Evolutionary conservation across 1,139 yeast species (phyloP).

Genomic region (Suhomyces maxii): DNA sequence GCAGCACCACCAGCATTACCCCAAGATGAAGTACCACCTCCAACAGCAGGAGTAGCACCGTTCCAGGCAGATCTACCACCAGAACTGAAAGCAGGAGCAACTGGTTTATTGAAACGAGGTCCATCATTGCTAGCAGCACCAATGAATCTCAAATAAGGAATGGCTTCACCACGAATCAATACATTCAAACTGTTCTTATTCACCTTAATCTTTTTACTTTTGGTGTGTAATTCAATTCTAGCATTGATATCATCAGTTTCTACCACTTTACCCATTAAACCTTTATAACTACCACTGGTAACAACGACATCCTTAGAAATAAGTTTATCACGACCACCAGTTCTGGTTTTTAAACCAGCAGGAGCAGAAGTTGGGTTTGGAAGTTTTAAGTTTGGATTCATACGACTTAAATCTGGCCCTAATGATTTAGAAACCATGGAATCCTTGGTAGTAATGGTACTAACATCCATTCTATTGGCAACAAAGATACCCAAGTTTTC

Average conservation of each 20-base stretch:
- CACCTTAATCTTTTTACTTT: constrained; percentile 83
- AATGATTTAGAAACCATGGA: constrained; percentile 54
- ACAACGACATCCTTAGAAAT: constrained; percentile 83
- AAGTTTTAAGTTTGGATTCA: constrained; percentile 78
- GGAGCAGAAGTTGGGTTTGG: constrained; percentile 32
- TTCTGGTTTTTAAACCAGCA: constrained; percentile 57
- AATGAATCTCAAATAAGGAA: constrained; percentile 80
- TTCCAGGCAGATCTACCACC: constrained; percentile 44
- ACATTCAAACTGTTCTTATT: constrained; percentile 76
- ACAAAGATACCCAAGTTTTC: constrained; percentile 95
- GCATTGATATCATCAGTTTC: constrained; percentile 93
- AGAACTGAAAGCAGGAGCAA: constrained; percentile 45
- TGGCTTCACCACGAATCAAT: constrained; percentile 60
- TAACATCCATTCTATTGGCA: constrained; percentile 70
- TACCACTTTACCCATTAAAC: constrained; percentile 88
- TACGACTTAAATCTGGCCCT: constrained; percentile 70
- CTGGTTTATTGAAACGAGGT: constrained; percentile 29
- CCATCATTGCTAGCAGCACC: constrained; percentile 39
- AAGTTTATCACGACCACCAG: constrained; percentile 77
- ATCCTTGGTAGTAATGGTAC: constrained; percentile 82
- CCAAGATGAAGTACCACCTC: constrained; percentile 27
- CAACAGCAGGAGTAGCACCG: constrained; percentile 49
- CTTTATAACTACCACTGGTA: constrained; percentile 89
- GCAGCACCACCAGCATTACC: constrained; percentile 37
- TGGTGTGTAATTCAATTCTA: constrained; percentile 90